Evolutionary conservation across 202 grass and related monocot species (phyloP).

Genomic region (Setaria italica): DNA sequence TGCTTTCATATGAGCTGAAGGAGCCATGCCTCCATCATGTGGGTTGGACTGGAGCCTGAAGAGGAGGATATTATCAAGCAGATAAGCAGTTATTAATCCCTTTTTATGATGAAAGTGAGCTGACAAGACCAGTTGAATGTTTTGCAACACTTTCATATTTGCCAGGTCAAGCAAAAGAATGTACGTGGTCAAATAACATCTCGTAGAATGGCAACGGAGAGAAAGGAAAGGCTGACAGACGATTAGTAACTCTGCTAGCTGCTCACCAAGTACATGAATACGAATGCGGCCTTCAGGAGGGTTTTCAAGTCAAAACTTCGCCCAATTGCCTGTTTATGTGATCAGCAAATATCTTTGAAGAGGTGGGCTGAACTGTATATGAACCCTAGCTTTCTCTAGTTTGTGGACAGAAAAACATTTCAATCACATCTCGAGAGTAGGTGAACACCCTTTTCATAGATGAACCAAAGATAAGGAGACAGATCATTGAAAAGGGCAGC

Average conservation of each 20-base stretch:
- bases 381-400: neutral
- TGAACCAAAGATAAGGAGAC: neutral
- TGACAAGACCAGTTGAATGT: neutral
- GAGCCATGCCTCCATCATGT: neutral
- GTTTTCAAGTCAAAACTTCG: neutral
- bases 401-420: neutral
- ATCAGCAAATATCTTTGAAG: constrained; percentile 13
- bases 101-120: neutral
- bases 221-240: neutral
- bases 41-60: neutral
- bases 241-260: neutral
- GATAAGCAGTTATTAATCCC: neutral
- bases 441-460: neutral
- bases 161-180: neutral
- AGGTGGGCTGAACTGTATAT: neutral
- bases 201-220: neutral
- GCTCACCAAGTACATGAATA: neutral
- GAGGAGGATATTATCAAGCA: neutral
- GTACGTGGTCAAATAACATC: neutral
- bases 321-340: neutral
- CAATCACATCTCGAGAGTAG: constrained; percentile 37
- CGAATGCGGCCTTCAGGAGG: neutral
- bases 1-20: constrained; percentile 19
- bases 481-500: neutral
- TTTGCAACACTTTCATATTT: neutral